Evolutionary conservation across 371 early-diverging fungal genomes (phyloP).

Genomic region (Thermomucor indicae-seudaticae): DNA sequence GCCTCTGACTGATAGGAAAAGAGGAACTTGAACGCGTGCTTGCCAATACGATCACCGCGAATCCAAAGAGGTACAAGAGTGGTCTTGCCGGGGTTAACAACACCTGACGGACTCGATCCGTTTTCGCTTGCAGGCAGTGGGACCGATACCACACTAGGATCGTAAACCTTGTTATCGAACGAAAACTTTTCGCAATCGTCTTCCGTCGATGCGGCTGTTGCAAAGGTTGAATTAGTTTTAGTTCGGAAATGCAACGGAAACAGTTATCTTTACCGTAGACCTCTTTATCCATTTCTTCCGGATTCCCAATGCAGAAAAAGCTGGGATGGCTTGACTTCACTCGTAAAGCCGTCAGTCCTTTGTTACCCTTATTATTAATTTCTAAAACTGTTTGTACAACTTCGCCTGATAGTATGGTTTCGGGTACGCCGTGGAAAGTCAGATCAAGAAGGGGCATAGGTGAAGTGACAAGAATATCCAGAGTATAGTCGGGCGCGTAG

Average conservation of each 20-base stretch:
- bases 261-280: slow-evolving; percentile 28
- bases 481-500: slow-evolving; percentile 68
- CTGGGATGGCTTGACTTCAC: slow-evolving; percentile 84
- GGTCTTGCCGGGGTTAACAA: slow-evolving; percentile 69
- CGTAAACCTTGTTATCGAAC: slow-evolving; percentile 29
- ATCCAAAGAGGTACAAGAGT: slow-evolving; percentile 83
- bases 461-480: slow-evolving; percentile 73
- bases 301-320: slow-evolving; percentile 73
- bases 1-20: slow-evolving; percentile 68
- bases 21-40: slow-evolving; percentile 70
- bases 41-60: slow-evolving; percentile 88
- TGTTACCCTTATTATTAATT: slow-evolving; percentile 80
- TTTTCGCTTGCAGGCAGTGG: slow-evolving; percentile 27
- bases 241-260: neutral
- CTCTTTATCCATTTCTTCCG: slow-evolving; percentile 39
- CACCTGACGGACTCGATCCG: slow-evolving; percentile 16
- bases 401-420: slow-evolving; percentile 79
- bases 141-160: slow-evolving; percentile 38
- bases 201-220: neutral
- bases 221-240: neutral
- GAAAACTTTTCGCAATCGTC: slow-evolving; percentile 1
- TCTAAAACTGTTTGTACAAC: slow-evolving; percentile 69
- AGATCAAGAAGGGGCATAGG: slow-evolving; percentile 86
- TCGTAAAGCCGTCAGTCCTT: slow-evolving; percentile 63
- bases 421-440: slow-evolving; percentile 71